Conservation (phyloP, 2,329 filamentous ascomycete genomes). For the Trichoderma aggressivum region DNA sequence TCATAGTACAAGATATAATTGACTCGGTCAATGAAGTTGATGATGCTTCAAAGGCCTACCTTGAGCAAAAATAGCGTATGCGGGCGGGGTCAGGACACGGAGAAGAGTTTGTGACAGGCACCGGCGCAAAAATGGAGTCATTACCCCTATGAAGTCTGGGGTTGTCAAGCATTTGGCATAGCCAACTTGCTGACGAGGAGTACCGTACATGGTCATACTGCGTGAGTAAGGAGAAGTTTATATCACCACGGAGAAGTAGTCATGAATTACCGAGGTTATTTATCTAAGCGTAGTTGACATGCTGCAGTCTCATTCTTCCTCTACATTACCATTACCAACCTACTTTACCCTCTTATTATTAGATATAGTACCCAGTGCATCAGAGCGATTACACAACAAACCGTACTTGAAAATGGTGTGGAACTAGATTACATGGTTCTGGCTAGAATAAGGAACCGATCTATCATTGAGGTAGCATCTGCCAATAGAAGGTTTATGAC, state of each 20-base stretch:
- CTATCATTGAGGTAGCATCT: slow-evolving; percentile 50
- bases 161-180: not conserved
- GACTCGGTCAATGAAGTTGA: slow-evolving; percentile 34
- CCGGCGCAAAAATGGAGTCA: not conserved
- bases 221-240: not conserved
- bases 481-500: slow-evolving; percentile 41
- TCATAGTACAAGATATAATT: slow-evolving; percentile 36
- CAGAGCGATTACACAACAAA: slow-evolving; percentile 27
- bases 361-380: slow-evolving; percentile 29
- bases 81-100: not conserved
- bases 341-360: not conserved
- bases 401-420: slow-evolving; percentile 34
- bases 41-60: slow-evolving; percentile 31
- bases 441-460: slow-evolving; percentile 46
- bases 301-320: not conserved
- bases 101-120: not conserved
- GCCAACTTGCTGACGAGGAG: not conserved
- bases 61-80: slow-evolving; percentile 25
- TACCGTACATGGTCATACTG: not conserved
- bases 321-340: not conserved
- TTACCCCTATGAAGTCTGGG: not conserved
- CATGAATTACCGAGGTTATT: not conserved
- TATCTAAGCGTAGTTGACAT: not conserved
- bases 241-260: not conserved
- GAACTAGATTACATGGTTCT: slow-evolving; percentile 47